A percentile compares a stretch with the other conserved stretches of the same genome.
Conservation (phyloP, 2,329 filamentous ascomycete genomes). For the Drechslera avenae region DNA sequence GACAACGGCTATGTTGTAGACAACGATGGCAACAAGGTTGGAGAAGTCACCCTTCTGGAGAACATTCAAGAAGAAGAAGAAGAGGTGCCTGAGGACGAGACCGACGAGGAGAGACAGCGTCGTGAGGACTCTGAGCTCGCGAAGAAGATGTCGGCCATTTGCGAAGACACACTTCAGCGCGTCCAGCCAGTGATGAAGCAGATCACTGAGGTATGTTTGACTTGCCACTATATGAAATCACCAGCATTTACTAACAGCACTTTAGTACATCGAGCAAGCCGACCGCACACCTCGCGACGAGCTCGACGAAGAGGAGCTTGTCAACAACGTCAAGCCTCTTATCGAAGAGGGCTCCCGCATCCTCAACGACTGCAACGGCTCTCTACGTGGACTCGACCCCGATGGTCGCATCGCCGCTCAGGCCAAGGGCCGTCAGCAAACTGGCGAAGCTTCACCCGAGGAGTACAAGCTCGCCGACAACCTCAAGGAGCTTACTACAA, state of each 20-base stretch:
- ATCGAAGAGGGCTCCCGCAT: conserved; percentile 86
- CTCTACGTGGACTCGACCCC: conserved; percentile 85
- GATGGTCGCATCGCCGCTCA: conserved; percentile 84
- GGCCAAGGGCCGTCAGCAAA: conserved; percentile 79
- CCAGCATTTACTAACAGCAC: conserved; percentile 31
- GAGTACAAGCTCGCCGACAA: conserved; percentile 84
- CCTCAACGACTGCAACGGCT: conserved; percentile 83
- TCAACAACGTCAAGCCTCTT: conserved; percentile 82
- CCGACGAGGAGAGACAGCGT: conserved; percentile 50
- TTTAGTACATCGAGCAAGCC: conserved; percentile 76
- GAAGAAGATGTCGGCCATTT: conserved; percentile 71
- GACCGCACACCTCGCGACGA: conserved; percentile 84
- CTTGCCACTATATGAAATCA: background rate
- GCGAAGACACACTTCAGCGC: conserved; percentile 80
- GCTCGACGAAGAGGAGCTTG: conserved; percentile 86
- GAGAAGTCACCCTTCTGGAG: conserved; percentile 64
- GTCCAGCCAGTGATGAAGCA: conserved; percentile 84
- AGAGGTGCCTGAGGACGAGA: conserved; percentile 60
- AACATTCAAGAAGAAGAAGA: conserved; percentile 64
- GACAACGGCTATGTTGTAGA: conserved; percentile 60
- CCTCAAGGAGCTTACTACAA: conserved; percentile 83
- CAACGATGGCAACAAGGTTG: conserved; percentile 66
- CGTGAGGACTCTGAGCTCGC: conserved; percentile 77
- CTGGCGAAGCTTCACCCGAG: conserved; percentile 77
- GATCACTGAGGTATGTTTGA: conserved; percentile 71